Conservation (phyloP, 306 rosid species). For the Luffa aegyptiaca region DNA sequence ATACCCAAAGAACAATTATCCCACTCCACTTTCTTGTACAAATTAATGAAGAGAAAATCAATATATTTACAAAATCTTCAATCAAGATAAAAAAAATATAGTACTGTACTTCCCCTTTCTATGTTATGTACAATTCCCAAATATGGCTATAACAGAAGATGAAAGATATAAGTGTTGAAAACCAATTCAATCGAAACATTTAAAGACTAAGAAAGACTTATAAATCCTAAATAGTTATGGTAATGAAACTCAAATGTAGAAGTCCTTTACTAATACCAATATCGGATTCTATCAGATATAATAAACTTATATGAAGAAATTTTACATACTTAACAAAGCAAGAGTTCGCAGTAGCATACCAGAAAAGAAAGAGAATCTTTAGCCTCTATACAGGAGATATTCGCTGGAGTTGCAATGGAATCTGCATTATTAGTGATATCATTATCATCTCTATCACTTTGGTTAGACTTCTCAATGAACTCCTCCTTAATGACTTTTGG, state of each 20-base stretch:
- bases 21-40: background rate
- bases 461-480: conserved; percentile 8
- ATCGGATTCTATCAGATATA: background rate
- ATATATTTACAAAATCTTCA: background rate
- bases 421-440: background rate
- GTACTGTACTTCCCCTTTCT: background rate
- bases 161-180: background rate
- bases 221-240: background rate
- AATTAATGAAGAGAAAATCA: background rate
- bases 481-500: conserved; percentile 13
- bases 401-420: conserved; percentile 11
- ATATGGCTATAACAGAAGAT: background rate
- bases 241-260: background rate
- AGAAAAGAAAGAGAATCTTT: conserved; percentile 19
- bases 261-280: background rate
- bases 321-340: background rate
- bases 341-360: conserved; percentile 21
- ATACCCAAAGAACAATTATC: background rate
- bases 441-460: conserved; percentile 4
- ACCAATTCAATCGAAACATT: background rate
- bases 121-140: background rate
- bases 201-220: background rate
- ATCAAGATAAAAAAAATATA: background rate
- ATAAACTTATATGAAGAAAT: background rate
- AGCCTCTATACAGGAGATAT: conserved; percentile 26